A percentile compares a stretch with the other conserved stretches of the same genome.
Conservation (phyloP, 352 stramenopile genomes). For the Ochromonadaceae sp. region DNA sequence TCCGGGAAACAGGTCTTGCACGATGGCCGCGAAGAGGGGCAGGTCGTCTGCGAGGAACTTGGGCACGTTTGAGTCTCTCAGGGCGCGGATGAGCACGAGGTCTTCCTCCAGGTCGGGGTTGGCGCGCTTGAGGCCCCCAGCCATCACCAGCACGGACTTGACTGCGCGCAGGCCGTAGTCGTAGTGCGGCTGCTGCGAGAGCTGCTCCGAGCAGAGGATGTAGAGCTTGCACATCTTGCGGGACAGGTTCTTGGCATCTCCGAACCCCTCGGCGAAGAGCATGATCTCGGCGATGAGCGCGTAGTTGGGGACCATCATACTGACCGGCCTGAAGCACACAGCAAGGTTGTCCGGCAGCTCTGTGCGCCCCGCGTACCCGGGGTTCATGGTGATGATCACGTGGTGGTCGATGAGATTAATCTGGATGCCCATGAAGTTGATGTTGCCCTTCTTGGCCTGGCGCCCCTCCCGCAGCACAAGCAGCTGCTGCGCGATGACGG, state of each 20-base stretch:
- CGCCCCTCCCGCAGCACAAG: conserved; percentile 42
- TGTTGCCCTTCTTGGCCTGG: conserved; percentile 30
- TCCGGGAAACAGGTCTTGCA: conserved; percentile 66
- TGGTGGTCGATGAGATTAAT: conserved; percentile 41
- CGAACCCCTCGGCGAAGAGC: conserved; percentile 71
- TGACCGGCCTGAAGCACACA: conserved; percentile 52
- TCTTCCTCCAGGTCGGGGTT: conserved; percentile 72
- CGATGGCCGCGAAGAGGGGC: conserved; percentile 66
- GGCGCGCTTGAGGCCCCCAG: conserved; percentile 68
- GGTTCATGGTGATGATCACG: conserved; percentile 82
- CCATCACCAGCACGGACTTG: conserved; percentile 68
- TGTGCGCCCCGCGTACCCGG: conserved; percentile 69
- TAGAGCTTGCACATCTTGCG: conserved; percentile 82
- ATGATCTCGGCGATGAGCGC: conserved; percentile 67
- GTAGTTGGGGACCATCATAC: conserved; percentile 81
- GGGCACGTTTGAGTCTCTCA: conserved; percentile 81
- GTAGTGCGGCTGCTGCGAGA: conserved; percentile 77
- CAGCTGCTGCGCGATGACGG: conserved; percentile 77
- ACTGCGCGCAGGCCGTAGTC: conserved; percentile 77
- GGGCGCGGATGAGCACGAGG: conserved; percentile 64
- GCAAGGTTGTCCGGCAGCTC: conserved; percentile 77
- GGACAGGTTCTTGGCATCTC: conserved; percentile 53
- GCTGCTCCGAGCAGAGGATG: conserved; percentile 67
- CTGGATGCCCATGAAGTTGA: conserved; percentile 46
- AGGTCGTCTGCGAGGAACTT: conserved; percentile 83